Evolutionary conservation across 768 basidiomycete genomes (phyloP), one percentile per base, ranked within the genome.

Genomic region (Nidularia sp.): DNA sequence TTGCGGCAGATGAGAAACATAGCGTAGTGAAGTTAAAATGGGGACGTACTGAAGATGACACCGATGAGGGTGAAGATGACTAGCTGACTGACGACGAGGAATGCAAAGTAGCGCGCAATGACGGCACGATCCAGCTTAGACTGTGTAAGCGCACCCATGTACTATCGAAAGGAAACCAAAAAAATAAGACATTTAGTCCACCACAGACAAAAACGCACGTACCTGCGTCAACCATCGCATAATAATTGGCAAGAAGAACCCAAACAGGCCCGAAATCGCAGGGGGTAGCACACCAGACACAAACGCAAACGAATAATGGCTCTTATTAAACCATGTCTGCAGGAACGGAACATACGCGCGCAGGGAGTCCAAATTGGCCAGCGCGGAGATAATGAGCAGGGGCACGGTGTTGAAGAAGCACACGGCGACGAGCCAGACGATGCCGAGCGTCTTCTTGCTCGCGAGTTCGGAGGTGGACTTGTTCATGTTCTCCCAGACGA

Each of bases 331-430:
- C 94, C 96, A 98, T 1, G 55, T 35, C n/a, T 79, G 63, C 15
- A 98, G 73, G 74, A 95, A 94, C 0, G 72, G 70, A 5, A 97
- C 86, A 56, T 84, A 95, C 5, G 66, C 70, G 41, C 81, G 77
- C 60, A 93, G 88, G 36, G 86, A 79, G 47, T 86, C 79, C 73
- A 99, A 76, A 71, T 99, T 98, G 59, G 97, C 93, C 48, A 97
- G 74, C 56, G 93, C 73, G 9, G 96, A 95, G 56, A 98, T 93
- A 56, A 91, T 73, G 63, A 95, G 81, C 13, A 99, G 73, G 15
- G 97, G 97, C 7, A 96, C 74, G 34, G 94, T 98, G 74, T 99
- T 95, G 75, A 98, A 83, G 74, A 93, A 94, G 68, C 93, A 95
- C 46, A 98, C 83, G 32, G 83, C 60, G 18, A 78, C 72, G 49